phyloP scores from a whole-genome alignment of 306 rosid species.

The Mimosa bimucronata region DNA sequence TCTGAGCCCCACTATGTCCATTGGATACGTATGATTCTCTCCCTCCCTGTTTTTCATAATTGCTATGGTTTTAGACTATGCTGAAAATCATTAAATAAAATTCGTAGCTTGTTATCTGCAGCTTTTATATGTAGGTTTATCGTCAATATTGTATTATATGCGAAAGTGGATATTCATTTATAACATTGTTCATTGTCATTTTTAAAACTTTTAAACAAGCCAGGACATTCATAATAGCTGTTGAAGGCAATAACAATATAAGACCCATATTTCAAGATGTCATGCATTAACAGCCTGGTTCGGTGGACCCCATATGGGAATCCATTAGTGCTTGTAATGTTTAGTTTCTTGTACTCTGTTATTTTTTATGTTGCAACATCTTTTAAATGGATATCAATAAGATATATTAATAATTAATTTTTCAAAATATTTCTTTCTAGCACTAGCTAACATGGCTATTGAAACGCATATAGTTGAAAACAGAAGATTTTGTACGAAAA shows the following conservation, averaged over 20 bases:
- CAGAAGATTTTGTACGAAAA: too few species aligned
- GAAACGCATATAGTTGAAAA: background rate
- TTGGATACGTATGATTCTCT: slow-evolving; percentile 75
- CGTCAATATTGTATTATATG: slow-evolving; percentile 21
- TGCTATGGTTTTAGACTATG: slow-evolving; percentile 17
- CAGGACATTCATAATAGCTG: slow-evolving; percentile 14
- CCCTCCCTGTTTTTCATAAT: slow-evolving; percentile 18
- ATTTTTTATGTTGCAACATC: background rate
- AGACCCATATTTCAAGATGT: background rate
- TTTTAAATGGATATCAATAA: background rate
- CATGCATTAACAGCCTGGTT: slow-evolving; percentile 3
- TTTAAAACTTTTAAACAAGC: background rate
- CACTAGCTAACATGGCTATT: background rate
- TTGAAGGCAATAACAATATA: background rate
- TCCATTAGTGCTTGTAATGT: background rate
- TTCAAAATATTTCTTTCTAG: background rate
- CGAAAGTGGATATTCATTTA: background rate
- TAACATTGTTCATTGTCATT: slow-evolving; percentile 16
- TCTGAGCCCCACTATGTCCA: slow-evolving; percentile 77
- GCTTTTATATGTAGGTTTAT: slow-evolving; percentile 5
- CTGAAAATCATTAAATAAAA: background rate
- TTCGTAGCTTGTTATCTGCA: slow-evolving; percentile 2
- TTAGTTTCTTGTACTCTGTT: background rate
- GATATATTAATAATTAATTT: too few species aligned
- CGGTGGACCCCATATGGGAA: background rate